Conservation (phyloP, 768 basidiomycete species). For the Dendrothele bispora region DNA sequence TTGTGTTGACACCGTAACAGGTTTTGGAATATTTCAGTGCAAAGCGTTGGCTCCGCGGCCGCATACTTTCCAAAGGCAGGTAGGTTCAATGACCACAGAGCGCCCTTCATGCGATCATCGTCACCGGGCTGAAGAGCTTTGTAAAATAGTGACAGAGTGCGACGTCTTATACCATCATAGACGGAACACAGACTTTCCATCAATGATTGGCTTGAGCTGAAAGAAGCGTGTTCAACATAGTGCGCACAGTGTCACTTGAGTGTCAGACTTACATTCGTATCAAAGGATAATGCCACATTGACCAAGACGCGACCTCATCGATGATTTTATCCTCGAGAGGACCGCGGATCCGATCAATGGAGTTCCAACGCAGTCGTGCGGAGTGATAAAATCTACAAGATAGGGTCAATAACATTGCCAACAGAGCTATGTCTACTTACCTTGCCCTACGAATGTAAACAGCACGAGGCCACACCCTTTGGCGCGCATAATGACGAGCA, state of each 20-base stretch:
- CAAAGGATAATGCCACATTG: conserved; percentile 71
- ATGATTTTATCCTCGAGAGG: conserved; percentile 61
- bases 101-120: conserved; percentile 92
- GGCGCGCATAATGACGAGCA: conserved; percentile 66
- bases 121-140: conserved; percentile 66
- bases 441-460: conserved; percentile 66
- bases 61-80: conserved; percentile 63
- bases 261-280: conserved; percentile 42
- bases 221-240: background rate
- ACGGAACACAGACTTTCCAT: conserved; percentile 54
- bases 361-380: conserved; percentile 69
- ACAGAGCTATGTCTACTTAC: conserved; percentile 31
- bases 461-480: conserved; percentile 77
- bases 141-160: conserved; percentile 61
- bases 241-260: background rate
- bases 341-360: conserved; percentile 64
- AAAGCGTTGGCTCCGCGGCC: conserved; percentile 62
- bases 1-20: conserved; percentile 79
- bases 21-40: conserved; percentile 54
- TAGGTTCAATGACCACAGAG: conserved; percentile 74
- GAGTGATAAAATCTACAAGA: conserved; percentile 58
- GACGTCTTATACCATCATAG: conserved; percentile 68
- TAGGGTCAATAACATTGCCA: conserved; percentile 2
- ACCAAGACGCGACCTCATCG: conserved; percentile 75
- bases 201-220: conserved; percentile 47